Base-by-base conservation (phyloP, 495 filamentous ascomycete species). In the Xylaria telfairii region DNA sequence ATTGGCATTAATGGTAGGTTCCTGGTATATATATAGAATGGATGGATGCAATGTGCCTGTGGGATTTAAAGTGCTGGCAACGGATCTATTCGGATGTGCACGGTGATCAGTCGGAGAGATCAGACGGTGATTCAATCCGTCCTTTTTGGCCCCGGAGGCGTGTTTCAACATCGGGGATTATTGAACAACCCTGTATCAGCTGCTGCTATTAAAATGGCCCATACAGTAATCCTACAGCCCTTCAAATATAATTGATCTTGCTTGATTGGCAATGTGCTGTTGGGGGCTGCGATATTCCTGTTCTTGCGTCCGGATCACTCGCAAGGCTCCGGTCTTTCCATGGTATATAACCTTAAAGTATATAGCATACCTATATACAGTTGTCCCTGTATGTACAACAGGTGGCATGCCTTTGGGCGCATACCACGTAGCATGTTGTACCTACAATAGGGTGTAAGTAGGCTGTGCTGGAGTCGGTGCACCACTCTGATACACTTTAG, bases 111-210 rank as follows among this genome's bases (percentile, higher is more conserved):
- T 62, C 51, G 46, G 66, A 24, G 17, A 68, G 51, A 57, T 59
- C 66, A 57, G 37, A 60, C 44, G 53, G 21, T 32, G 67, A 69
- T 47, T 69, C n/a, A 44, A 26, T 28, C 64, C 41, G 8, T 47
- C 60, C 19, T 47, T 24, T 47, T 63, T 54, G 26, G 21, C 44
- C 53, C 53, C 54, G 28, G 13, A 63, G 32, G 67, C 53, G 37
- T 47, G 41, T 67, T 62, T 57, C 67, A 65, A 44, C 21, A 26
- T 24, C 62, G 41, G 24, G 7, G 13, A 34, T 28, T 49, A 46
- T 56, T 47, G 41, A 32, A 49, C 34, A 39, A 30, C 28, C 44
- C 12, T 49, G 65, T 67, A 28, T 67, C 17, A 32, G 21, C 17
- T 37, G 30, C 12, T 37, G 28, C n/a, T n/a, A n/a, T 24, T 34